These are phyloP conservation scores for Tricholoma matsutake DNA, from an alignment of 768 basidiomycete genomes.

Conservation along the genomic window DNA sequence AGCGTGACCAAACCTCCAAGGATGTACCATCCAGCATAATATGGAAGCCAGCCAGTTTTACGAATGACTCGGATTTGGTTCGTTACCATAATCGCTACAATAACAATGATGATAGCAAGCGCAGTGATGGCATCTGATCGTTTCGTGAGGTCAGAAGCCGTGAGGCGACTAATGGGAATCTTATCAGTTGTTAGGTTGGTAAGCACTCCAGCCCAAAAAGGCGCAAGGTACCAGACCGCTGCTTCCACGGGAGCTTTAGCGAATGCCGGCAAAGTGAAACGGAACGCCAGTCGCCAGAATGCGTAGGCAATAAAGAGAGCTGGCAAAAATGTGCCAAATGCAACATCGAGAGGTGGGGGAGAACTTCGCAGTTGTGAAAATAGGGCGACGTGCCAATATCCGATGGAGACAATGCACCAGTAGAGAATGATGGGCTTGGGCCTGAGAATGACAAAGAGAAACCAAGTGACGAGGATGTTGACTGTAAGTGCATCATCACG, in stretches of 20 bases:
- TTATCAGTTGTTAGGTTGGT: slow-evolving; percentile 68
- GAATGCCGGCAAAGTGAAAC: slow-evolving; percentile 73
- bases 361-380: slow-evolving; percentile 70
- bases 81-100: slow-evolving; percentile 54
- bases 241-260: slow-evolving; percentile 66
- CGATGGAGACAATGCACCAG: slow-evolving; percentile 79
- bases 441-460: slow-evolving; percentile 70
- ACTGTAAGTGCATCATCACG: slow-evolving; percentile 68
- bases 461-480: slow-evolving; percentile 64
- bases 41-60: slow-evolving; percentile 79
- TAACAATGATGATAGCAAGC: slow-evolving; percentile 63
- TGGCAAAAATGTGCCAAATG: slow-evolving; percentile 76
- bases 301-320: slow-evolving; percentile 73
- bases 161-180: slow-evolving; percentile 78
- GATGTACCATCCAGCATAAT: slow-evolving; percentile 74
- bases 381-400: slow-evolving; percentile 81
- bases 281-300: slow-evolving; percentile 74
- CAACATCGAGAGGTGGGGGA: slow-evolving; percentile 69
- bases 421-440: slow-evolving; percentile 65
- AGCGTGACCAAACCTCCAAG: slow-evolving; percentile 62
- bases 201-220: slow-evolving; percentile 78
- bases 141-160: slow-evolving; percentile 60
- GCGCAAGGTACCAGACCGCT: slow-evolving; percentile 67
- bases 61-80: slow-evolving; percentile 84
- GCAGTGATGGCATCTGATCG: slow-evolving; percentile 66